These are phyloP conservation scores for Rubia balearica DNA, from an alignment of 305 asterid genomes.

Conservation along the genomic window DNA sequence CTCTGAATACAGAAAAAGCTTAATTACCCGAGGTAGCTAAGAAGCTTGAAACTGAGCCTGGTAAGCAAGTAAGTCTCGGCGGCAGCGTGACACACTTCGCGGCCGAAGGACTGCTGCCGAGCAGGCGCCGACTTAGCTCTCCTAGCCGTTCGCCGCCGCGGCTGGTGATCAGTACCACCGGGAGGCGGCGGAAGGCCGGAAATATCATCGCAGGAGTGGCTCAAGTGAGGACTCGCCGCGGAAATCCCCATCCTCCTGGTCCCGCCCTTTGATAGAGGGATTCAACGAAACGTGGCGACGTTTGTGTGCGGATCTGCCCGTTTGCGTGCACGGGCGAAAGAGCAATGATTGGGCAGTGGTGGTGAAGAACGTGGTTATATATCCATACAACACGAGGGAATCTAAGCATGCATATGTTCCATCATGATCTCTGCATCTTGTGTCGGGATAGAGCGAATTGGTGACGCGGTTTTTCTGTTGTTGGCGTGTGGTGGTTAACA, in stretches of 20 bases:
- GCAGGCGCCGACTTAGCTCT: conserved; percentile 34
- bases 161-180: conserved; percentile 33
- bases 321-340: conserved; percentile 12
- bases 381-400: not conserved
- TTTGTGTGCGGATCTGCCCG: conserved; percentile 13
- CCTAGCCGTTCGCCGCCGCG: conserved; percentile 35
- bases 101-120: conserved; percentile 63
- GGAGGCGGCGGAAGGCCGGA: conserved; percentile 17
- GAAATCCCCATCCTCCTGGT: conserved; percentile 10
- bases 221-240: conserved; percentile 4
- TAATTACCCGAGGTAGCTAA: conserved; percentile 76
- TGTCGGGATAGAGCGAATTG: not conserved
- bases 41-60: conserved; percentile 76
- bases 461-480: not conserved
- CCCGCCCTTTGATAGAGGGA: not conserved
- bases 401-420: not conserved
- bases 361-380: not conserved
- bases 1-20: not conserved
- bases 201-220: conserved; percentile 12
- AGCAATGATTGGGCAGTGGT: not conserved
- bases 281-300: not conserved
- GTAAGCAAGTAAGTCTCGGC: conserved; percentile 92
- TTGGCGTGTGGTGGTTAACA: not conserved
- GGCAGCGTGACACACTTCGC: conserved; percentile 82
- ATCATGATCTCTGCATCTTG: not conserved